These are phyloP conservation scores for Chrysophaeum taylorii DNA, from an alignment of 352 stramenopile genomes.

Conservation along the genomic window DNA sequence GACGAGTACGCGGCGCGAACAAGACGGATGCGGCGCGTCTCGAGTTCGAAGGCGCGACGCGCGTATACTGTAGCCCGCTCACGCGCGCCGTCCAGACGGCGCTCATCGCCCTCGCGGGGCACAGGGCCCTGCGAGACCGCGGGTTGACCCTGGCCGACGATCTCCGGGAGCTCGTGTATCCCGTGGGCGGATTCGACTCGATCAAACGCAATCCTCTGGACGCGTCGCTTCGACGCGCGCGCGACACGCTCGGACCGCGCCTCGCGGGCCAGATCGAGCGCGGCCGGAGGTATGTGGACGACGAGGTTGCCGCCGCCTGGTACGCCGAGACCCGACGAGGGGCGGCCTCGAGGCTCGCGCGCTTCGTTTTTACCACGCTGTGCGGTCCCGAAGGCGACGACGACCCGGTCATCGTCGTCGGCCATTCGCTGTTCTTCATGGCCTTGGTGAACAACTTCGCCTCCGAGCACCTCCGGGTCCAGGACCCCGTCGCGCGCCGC, in stretches of 20 bases:
- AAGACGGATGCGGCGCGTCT: background rate
- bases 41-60: background rate
- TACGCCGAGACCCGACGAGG: background rate
- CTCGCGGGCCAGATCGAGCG: background rate
- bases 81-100: background rate
- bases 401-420: constrained; percentile 7
- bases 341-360: background rate
- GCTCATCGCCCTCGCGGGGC: background rate
- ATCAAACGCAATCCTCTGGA: no score
- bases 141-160: background rate
- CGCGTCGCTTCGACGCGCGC: no score
- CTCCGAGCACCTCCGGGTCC: no score
- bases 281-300: background rate
- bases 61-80: background rate
- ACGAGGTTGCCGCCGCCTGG: background rate
- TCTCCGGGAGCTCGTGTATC: background rate
- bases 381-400: no score
- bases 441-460: constrained; percentile 5
- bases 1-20: no score
- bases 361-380: no score
- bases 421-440: constrained; percentile 2
- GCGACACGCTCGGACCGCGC: background rate
- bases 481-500: background rate
- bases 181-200: background rate
- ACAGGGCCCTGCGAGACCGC: background rate